Base-by-base conservation (phyloP, 1,284 basidiomycete genomes). In the Sanguinoderma infundibulare region DNA sequence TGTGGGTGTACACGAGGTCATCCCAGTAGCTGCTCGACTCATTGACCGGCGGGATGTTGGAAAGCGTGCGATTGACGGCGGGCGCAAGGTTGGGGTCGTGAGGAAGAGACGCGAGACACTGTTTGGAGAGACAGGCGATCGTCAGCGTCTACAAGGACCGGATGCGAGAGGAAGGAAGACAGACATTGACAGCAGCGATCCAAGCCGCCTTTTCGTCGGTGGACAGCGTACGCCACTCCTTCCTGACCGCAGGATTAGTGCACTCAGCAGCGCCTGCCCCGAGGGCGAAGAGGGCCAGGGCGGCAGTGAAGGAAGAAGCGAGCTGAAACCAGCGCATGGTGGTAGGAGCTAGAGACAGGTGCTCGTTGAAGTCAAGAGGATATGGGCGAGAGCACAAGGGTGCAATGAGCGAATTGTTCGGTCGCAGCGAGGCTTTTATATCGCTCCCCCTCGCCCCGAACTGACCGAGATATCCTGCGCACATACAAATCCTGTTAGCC, bases 1-100 rank as follows among this genome's bases (percentile, higher is more conserved):
- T 77, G 54, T 79, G 78, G 20, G 77, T 67, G 55, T 77, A 78
- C 2, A 74, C 73, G 32, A 79, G 65, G 55, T 79, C 76, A 63
- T 78, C 77, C 60, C 74, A 78, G 56, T 73, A 76, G 9, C 76
- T 76, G 7, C 74, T 64, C 5, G 73, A 74, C 1, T 65, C 56
- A 53, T 78, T 77, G 50, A 76, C 60, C 0, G 73, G 65, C 0
- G 66, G 70, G 20, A 76, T 76, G 38, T 70, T 63, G 2, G 72
- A 73, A 10, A 69, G 52, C 0, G 69, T 68, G 12, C 68, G 69
- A 35, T 70, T 55, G 6, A 77, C 73, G 2, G 61, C 59, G 0
- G 75, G 73, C 1, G 69, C 51, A 26, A 78, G 63, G 8, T 54
- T 60, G 22, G 62, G 53, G 35, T 69, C 67, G 42, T 76, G 75